Evolutionary conservation across 805 yeast species (phyloP), one percentile per base, ranked within the genome.

Genomic region (Ogataea minuta): DNA sequence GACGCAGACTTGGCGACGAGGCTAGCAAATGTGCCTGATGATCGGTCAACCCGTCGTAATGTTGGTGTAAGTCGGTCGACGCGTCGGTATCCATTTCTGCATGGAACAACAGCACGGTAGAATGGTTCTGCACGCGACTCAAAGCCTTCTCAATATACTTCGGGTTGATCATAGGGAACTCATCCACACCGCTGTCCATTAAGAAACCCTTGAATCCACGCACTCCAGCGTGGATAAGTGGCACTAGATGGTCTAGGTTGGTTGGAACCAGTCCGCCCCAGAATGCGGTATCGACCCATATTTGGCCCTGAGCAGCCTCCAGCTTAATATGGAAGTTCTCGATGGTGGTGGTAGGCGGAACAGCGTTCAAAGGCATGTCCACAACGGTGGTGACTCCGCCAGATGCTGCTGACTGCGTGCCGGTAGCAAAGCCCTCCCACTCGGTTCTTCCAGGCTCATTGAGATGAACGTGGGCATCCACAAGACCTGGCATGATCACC

Each of bases 381-480:
- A 90, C 75, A 13, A 90, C 95, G 0, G 96, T 89, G 16, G 98
- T 90, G 34, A 90, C 97, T 42, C 98, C 98, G 12, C 98, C 98
- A 9, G 90, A 73, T 0, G 95, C 95, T 0, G 97, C 97, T 2
- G 96, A 85, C 57, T 82, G 81, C 0, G 98, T 90, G 0, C 98
- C 98, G 0, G 95, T 84, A n/a, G 81, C 95, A 59, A 91, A 90
- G 2, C 98, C 98, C 63, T 90, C 98, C 98, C 98, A 90, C 46
- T 89, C 96, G 1, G 97, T 90, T 52, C 97, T 70, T n/a, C 98
- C 98, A 0, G 98, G 97, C 56, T 91, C 98, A 60, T 91, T 91
- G 51, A 90, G 67, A 56, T 90, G 98, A 17, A 90, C 98, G 60
- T 90, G 98, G 4, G 95, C 76, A 56, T 90, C 98, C 4, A 90